Evolutionary conservation across 768 basidiomycete genomes (phyloP).

Genomic region (Pleurotus cornucopiae): DNA sequence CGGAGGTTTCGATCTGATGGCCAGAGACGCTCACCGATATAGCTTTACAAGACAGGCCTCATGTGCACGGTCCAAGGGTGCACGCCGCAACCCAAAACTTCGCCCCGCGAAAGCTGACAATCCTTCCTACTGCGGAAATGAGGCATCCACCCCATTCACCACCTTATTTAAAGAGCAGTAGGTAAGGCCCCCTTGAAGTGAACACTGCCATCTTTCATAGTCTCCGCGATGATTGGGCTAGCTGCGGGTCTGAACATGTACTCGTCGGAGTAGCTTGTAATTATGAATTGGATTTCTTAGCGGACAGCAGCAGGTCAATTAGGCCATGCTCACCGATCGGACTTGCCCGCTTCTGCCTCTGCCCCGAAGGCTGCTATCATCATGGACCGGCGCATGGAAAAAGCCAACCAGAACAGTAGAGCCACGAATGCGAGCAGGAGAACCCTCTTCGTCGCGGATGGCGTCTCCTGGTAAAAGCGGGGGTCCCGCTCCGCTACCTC

Average conservation of each 20-base stretch:
- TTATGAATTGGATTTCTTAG: background rate
- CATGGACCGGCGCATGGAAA: constrained; percentile 26
- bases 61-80: too few relatives aligned
- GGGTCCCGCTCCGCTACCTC: constrained; percentile 16
- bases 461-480: constrained; percentile 34
- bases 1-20: too few relatives aligned
- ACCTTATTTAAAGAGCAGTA: constrained; percentile 9
- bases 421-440: constrained; percentile 36
- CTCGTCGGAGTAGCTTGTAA: constrained; percentile 73
- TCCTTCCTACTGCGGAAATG: too few relatives aligned
- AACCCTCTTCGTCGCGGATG: constrained; percentile 42
- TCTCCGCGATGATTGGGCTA: constrained; percentile 78
- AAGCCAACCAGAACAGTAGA: constrained; percentile 40
- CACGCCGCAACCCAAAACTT: too few relatives aligned
- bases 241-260: constrained; percentile 82
- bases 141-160: background rate
- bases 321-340: background rate
- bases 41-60: too few relatives aligned
- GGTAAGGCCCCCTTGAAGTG: constrained; percentile 68
- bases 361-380: constrained; percentile 19
- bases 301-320: background rate
- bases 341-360: constrained; percentile 32
- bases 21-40: too few relatives aligned
- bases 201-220: constrained; percentile 63
- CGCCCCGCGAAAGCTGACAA: too few relatives aligned